Evolutionary conservation across 129 eudicot species (phyloP), one percentile per base, ranked within the genome.

Genomic region (Ambrosia trifida): DNA sequence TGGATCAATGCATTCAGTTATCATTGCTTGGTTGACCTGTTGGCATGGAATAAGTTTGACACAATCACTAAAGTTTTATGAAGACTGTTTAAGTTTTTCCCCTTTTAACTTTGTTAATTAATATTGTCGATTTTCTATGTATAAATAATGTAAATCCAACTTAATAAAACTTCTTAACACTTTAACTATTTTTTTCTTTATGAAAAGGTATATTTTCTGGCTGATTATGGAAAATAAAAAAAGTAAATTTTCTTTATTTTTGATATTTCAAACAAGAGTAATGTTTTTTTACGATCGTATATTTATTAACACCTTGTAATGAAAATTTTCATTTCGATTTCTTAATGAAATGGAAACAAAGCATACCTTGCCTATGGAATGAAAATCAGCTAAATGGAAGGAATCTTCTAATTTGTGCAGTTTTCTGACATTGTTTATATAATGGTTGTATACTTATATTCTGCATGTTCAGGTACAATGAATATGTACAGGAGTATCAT

Each of bases 401-500:
- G 28, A 24, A 24, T 24, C 28, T 24, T 24, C 30, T 19, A 65
- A 19, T 66, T 46, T 66, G 32, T 31, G 64, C 38, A 45, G 33
- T 33, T 44, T 44, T 35, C 45, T 77, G 76, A 73, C 67, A 9
- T 63, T 3, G 7, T 60, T 44, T 78, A n/a, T 68, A 2, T 71
- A 24, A 63, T 69, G 76, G 53, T 61, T 81, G 19, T 40, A 40
- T 40, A 40, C 35, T 57, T 52, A 40, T 40, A 40, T 40, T 59
- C 19, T 80, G 68, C 32, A 49, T 78, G 72, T 82, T 68, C 73
- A 95, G 99, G 88, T 95, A 90, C 60, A 76, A 83, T 60, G 99
- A 84, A 50, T 95, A 90, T 71, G 91, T 90, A 74, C 85, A 81
- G 73, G 99, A 95, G 80, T 95, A 84, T 80, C 81, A 61, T 60